Conservation (phyloP, 306 rosid species). For the Inga laurina region DNA sequence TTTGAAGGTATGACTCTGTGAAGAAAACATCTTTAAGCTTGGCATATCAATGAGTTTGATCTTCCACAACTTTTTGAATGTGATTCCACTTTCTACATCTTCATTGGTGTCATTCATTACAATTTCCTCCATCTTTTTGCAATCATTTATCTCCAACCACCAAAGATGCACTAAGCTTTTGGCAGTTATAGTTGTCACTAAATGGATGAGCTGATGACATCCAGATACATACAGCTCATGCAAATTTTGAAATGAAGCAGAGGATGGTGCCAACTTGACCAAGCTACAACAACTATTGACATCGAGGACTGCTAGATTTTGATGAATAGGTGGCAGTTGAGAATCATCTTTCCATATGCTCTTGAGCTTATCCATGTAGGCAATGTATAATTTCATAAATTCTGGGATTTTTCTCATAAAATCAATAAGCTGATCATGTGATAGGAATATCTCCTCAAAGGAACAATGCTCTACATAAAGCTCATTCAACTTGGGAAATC, state of each 20-base stretch:
- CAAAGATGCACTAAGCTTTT: background rate
- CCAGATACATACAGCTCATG: background rate
- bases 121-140: no score
- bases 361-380: background rate
- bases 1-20: no score
- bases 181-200: background rate
- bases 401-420: background rate
- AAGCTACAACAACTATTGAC: background rate
- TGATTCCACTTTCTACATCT: no score
- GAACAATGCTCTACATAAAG: background rate
- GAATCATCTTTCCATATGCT: background rate
- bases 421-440: background rate
- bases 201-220: background rate
- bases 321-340: background rate
- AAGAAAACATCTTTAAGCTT: no score
- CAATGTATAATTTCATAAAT: background rate
- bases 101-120: no score
- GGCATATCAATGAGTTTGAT: no score
- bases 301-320: background rate
- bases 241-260: background rate
- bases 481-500: background rate
- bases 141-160: background rate
- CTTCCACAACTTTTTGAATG: no score
- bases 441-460: background rate
- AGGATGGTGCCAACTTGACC: background rate